These are phyloP conservation scores for Coniella lustricola DNA, from an alignment of 2,329 filamentous ascomycete genomes.

Conservation along the genomic window DNA sequence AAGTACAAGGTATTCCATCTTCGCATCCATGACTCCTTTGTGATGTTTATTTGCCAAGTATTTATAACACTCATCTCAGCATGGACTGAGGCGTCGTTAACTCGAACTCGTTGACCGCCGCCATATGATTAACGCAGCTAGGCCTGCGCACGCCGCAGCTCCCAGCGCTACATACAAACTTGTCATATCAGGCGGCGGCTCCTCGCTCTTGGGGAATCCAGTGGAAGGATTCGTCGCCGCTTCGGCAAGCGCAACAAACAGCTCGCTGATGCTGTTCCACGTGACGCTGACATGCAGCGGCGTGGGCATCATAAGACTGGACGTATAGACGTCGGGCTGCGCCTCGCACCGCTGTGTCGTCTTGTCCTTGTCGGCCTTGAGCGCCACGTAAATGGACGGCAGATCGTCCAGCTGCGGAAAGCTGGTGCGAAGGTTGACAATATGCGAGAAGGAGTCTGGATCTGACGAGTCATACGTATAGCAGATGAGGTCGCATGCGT, in stretches of 20 bases:
- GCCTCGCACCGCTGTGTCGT: conserved; percentile 88
- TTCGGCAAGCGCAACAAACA: conserved; percentile 88
- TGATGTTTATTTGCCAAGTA: too few species aligned
- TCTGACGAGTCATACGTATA: conserved; percentile 97
- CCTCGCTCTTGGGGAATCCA: conserved; percentile 83
- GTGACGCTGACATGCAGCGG: conserved; percentile 92
- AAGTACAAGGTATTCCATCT: not conserved
- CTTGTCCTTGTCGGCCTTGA: conserved; percentile 94
- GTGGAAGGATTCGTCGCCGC: conserved; percentile 83
- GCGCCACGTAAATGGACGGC: conserved; percentile 82
- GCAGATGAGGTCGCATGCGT: conserved; percentile 88
- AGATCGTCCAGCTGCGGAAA: conserved; percentile 82
- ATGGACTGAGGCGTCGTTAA: not conserved
- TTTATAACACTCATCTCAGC: too few species aligned
- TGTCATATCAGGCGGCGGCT: conserved; percentile 76
- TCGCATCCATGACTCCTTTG: too few species aligned
- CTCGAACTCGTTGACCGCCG: conserved; percentile 45
- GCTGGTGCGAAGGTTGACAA: conserved; percentile 70
- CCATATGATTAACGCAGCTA: conserved; percentile 61
- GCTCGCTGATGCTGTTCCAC: conserved; percentile 88
- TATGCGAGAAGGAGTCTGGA: conserved; percentile 89
- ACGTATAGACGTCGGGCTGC: conserved; percentile 89
- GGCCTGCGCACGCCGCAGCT: conserved; percentile 57
- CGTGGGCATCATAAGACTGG: conserved; percentile 76
- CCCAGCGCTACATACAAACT: conserved; percentile 80